A percentile compares a stretch with the other conserved stretches of the same genome.
Conservation (phyloP, 129 eudicot species). For the Mikania micrantha region DNA sequence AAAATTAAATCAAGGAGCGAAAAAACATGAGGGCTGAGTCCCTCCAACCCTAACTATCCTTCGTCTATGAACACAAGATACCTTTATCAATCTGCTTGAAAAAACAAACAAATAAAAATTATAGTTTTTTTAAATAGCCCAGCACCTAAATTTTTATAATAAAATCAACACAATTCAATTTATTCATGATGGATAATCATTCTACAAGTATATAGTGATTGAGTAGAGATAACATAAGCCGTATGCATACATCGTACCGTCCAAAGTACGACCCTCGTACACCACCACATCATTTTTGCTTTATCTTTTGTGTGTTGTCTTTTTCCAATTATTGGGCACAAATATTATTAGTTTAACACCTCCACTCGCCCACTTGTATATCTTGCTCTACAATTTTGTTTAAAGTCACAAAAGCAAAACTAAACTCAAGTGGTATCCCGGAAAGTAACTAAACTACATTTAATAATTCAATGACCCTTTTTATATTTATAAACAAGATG, state of each 20-base stretch:
- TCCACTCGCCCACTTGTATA: constrained; percentile 6
- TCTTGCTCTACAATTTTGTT: constrained; percentile 11
- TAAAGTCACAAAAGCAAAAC: constrained; percentile 1
- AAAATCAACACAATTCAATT: too few relatives aligned
- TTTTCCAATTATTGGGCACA: constrained; percentile 4
- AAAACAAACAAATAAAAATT: too few relatives aligned
- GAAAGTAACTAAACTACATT: neutral
- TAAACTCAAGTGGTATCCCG: neutral
- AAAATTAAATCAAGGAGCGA: too few relatives aligned
- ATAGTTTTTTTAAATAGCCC: too few relatives aligned
- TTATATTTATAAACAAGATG: too few relatives aligned
- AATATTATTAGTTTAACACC: neutral
- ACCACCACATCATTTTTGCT: constrained; percentile 14
- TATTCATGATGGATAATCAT: too few relatives aligned
- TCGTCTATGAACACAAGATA: too few relatives aligned
- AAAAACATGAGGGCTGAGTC: too few relatives aligned
- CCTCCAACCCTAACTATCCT: too few relatives aligned
- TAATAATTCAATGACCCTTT: neutral
- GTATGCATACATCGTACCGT: constrained; percentile 23
- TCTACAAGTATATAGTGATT: too few relatives aligned
- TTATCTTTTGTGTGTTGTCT: neutral
- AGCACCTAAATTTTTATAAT: too few relatives aligned
- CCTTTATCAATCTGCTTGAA: too few relatives aligned
- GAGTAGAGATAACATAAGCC: constrained; percentile 25
- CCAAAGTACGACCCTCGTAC: constrained; percentile 33